Percentiles rank a stretch among this genome's conserved stretches.
Evolutionary conservation across 2,329 filamentous ascomycete genomes (phyloP).

Genomic region (Kalmusia sp.): DNA sequence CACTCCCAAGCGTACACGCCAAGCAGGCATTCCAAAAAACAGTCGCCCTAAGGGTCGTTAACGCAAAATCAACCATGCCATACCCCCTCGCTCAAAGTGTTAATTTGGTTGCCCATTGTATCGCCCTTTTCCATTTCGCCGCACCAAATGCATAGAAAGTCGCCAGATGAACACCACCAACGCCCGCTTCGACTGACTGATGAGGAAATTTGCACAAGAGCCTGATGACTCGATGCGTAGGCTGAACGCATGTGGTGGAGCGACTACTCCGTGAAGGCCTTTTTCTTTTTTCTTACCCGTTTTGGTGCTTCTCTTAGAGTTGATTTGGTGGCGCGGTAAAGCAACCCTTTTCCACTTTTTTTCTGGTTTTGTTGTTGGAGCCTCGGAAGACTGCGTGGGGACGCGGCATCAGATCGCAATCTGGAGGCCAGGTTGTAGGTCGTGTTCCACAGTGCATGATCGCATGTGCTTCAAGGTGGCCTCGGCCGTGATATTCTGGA

Average conservation of each 20-base stretch:
- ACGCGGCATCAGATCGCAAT: background rate
- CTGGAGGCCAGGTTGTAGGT: background rate
- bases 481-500: conserved; percentile 5
- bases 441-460: background rate
- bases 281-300: background rate
- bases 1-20: background rate
- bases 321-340: conserved; percentile 9
- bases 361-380: conserved; percentile 23
- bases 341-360: conserved; percentile 34
- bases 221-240: background rate
- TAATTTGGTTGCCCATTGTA: background rate
- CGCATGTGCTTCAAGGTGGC: conserved; percentile 7
- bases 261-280: background rate
- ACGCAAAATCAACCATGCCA: background rate
- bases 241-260: background rate
- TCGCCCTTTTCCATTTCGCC: conserved; percentile 5
- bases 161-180: background rate
- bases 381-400: background rate
- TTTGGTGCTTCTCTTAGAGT: conserved; percentile 12
- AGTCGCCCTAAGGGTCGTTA: too few species aligned
- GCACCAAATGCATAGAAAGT: conserved; percentile 2
- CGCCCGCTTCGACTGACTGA: background rate
- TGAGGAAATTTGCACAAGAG: background rate
- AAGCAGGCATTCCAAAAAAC: background rate
- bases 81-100: background rate